Percentiles rank a stretch among this genome's conserved stretches.
phyloP scores from a whole-genome alignment of 306 rosid species.

The Medicago lupulina region DNA sequence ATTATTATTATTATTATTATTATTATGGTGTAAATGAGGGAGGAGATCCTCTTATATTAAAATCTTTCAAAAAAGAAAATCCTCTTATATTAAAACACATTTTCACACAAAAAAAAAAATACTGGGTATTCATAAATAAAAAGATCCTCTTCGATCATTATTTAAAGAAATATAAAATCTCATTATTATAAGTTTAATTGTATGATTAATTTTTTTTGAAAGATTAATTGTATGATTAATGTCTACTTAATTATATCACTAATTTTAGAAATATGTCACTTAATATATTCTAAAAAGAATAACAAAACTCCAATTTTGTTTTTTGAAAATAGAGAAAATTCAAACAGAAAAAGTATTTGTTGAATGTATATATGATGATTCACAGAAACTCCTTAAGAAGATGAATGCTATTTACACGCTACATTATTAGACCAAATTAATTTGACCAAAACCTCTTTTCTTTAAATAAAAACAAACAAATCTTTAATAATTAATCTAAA shows the following conservation, averaged over 20 bases:
- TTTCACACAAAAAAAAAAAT: too few species aligned
- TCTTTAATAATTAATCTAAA: not conserved
- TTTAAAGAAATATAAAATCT: not conserved
- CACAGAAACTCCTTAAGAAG: not conserved
- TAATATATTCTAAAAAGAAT: not conserved
- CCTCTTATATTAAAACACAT: not conserved
- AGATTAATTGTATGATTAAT: too few species aligned
- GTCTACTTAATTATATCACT: not conserved
- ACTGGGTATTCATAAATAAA: not conserved
- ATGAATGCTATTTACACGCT: not conserved
- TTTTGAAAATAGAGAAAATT: not conserved
- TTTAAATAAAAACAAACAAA: not conserved
- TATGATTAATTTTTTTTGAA: too few species aligned
- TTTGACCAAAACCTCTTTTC: not conserved
- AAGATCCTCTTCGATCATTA: not conserved
- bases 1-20: too few species aligned
- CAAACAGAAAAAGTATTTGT: not conserved
- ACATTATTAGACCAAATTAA: not conserved
- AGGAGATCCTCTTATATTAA: not conserved
- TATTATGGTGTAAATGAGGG: too few species aligned
- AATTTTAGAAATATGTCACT: not conserved
- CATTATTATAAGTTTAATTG: not conserved
- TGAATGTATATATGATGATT: not conserved
- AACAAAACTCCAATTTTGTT: not conserved
- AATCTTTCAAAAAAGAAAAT: too few species aligned